Evolutionary conservation across 2,329 filamentous ascomycete genomes (phyloP).

Genomic region (Scorias spongiosa): DNA sequence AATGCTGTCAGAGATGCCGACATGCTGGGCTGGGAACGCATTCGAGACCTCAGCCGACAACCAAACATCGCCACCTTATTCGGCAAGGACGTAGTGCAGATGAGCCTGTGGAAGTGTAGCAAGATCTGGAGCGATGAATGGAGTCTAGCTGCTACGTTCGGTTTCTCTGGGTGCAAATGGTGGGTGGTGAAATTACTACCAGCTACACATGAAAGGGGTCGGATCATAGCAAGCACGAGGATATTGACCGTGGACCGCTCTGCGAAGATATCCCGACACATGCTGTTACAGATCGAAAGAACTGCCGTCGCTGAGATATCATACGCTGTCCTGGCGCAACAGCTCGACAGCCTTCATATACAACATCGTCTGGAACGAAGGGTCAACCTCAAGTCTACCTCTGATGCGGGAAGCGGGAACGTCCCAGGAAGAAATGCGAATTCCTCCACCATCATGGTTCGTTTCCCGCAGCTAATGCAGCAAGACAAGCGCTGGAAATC

Average conservation of each 20-base stretch:
- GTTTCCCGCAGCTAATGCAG: conserved; percentile 8
- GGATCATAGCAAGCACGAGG: conserved; percentile 9
- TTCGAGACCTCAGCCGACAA: conserved; percentile 30
- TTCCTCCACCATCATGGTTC: conserved; percentile 5
- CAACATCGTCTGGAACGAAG: conserved; percentile 9
- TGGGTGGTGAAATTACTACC: conserved; percentile 49
- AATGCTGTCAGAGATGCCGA: conserved; percentile 45
- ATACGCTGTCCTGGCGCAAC: conserved; percentile 11
- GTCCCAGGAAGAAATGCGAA: conserved; percentile 1
- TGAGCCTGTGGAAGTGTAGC: conserved; percentile 51
- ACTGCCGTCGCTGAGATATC: conserved; percentile 23
- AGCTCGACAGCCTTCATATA: conserved; percentile 11
- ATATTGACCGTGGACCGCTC: conserved; percentile 1
- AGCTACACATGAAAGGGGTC: not conserved
- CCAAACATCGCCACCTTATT: conserved; percentile 47
- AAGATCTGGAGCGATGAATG: conserved; percentile 57
- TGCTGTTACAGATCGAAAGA: conserved; percentile 21
- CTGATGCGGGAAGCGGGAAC: not conserved
- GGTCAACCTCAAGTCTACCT: not conserved
- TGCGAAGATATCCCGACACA: conserved; percentile 5
- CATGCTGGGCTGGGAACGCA: conserved; percentile 48
- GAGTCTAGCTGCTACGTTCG: conserved; percentile 56
- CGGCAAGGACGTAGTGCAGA: conserved; percentile 46
- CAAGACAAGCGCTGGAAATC: conserved; percentile 4
- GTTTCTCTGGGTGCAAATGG: conserved; percentile 62